phyloP scores from a whole-genome alignment of 495 filamentous ascomycete genomes.

The Xylaria intraflava region DNA sequence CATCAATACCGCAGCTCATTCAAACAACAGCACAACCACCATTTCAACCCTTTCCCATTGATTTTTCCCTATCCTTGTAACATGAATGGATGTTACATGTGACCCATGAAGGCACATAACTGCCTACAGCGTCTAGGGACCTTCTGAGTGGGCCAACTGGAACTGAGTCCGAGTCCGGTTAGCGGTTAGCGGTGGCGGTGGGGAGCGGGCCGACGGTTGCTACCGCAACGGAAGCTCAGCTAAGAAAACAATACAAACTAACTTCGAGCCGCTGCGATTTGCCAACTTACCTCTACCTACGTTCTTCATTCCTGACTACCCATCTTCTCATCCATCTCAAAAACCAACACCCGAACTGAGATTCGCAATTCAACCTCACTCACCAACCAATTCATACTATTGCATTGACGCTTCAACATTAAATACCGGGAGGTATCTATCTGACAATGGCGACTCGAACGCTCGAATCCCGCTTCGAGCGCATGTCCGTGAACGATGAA shows the following conservation, averaged over 20 bases:
- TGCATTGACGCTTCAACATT: not conserved
- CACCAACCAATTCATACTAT: not conserved
- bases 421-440: not conserved
- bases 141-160: too few species aligned
- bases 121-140: too few species aligned
- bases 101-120: too few species aligned
- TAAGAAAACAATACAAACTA: not conserved
- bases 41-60: too few species aligned
- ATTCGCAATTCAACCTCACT: not conserved
- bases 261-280: too few species aligned
- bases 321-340: not conserved
- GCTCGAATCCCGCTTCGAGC: conserved; percentile 76
- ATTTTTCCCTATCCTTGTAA: too few species aligned
- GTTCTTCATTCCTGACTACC: not conserved
- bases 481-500: conserved; percentile 74
- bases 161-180: too few species aligned
- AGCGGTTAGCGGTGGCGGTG: too few species aligned
- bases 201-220: not conserved
- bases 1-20: too few species aligned
- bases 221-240: not conserved
- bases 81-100: too few species aligned
- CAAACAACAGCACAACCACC: too few species aligned
- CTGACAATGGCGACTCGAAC: conserved; percentile 41
- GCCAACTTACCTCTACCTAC: not conserved
- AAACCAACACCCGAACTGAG: not conserved